A percentile compares a stretch with the other conserved stretches of the same genome.
phyloP scores from a whole-genome alignment of 139 green algal genomes.

The Chlamydomonas schloesseri region DNA sequence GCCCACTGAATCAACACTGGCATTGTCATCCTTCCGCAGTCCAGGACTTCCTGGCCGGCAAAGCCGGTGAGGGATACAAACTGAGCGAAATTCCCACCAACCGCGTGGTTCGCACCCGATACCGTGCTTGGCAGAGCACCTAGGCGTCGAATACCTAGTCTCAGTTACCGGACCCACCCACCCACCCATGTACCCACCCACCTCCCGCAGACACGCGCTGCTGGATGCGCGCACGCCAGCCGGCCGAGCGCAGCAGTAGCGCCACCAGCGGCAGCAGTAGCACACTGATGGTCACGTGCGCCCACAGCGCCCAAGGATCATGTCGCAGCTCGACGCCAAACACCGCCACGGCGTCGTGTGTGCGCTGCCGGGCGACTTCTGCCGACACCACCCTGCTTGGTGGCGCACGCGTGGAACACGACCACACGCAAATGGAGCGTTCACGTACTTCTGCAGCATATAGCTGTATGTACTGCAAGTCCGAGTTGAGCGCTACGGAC shows the following conservation, averaged over 20 bases:
- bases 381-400: background rate
- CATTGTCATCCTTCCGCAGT: too few species aligned
- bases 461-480: too few species aligned
- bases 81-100: background rate
- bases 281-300: background rate
- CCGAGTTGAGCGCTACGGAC: too few species aligned
- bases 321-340: background rate
- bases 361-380: background rate
- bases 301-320: conserved; percentile 24
- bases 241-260: background rate
- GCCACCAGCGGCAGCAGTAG: background rate
- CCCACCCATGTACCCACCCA: too few species aligned
- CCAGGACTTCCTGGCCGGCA: too few species aligned
- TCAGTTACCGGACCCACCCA: too few species aligned
- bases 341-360: background rate
- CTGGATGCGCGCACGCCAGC: conserved; percentile 15
- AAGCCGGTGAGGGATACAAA: too few species aligned
- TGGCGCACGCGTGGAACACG: too few species aligned
- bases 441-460: too few species aligned
- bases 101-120: background rate
- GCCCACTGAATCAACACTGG: too few species aligned
- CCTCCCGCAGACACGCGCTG: background rate
- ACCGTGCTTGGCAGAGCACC: background rate
- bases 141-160: background rate
- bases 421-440: too few species aligned